Base-by-base conservation (phyloP, 108 stramenopile genomes). In the Schizochytrium sp. region DNA sequence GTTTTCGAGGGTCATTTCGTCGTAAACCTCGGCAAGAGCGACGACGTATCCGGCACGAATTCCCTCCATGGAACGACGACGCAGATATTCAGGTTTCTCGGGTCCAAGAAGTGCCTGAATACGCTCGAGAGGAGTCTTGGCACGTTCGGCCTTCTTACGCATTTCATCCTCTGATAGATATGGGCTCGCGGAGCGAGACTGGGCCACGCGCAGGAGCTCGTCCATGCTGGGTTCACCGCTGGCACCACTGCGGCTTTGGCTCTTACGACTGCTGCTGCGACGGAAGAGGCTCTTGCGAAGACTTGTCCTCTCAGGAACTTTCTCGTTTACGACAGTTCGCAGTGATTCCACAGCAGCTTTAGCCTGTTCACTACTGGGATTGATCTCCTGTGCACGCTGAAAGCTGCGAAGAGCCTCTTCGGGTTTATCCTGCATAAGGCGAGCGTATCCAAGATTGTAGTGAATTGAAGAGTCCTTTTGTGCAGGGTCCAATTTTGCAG, bases 381-480 rank as follows among this genome's bases (percentile, higher is more conserved):
- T 83, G 28, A 83, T 83, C 47, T 83, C 53, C 28, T 55, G 53
- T n/a, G 76, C 76, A 2, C 55, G 50, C 76, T 83, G 10, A 53
- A 83, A 83, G 28, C 76, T 83, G 2, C 55, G 50, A 53, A 83
- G 76, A 50, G 76, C 76, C 47, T 83, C 76, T 5, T 83, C 28
- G 45, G 76, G 76, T 28, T 83, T 83, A 53, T 83, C 76, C 53
- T 19, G 76, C 76, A 83, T 83, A 38, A 83, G 53, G 5, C 76
- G 76, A n/a, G 76, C 76, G 28, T 83, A 83, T 2, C 76, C 76
- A 7, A 83, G 76, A 28, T 83, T 83, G 76, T 83, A 83, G 53
- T 55, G 53, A n/a, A 83, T 83, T 5, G 50, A 55, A 53, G 50
- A 55, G 47, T 83, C 76, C 1, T 3, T 2, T 8, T 42, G 45